These are phyloP conservation scores for Colletotrichum sp. DNA, from an alignment of 2,329 filamentous ascomycete genomes.

Conservation along the genomic window DNA sequence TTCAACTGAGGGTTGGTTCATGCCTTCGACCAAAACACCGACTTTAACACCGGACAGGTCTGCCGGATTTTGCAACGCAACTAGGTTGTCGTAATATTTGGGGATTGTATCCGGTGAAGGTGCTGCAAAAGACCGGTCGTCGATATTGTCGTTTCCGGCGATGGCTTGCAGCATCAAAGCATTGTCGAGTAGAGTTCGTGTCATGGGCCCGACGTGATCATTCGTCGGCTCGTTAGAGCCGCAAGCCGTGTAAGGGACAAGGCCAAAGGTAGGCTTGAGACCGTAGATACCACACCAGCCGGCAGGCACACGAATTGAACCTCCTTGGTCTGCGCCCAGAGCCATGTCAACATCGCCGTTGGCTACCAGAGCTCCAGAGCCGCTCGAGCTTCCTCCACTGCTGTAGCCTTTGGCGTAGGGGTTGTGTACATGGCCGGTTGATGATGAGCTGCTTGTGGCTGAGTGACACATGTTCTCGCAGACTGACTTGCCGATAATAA, in stretches of 20 bases:
- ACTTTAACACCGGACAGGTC: background rate
- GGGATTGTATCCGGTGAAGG: background rate
- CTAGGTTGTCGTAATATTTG: background rate
- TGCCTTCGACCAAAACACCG: conserved; percentile 33
- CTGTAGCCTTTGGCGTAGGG: conserved; percentile 28
- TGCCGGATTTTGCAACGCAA: background rate
- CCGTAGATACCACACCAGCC: conserved; percentile 36
- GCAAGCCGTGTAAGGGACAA: conserved; percentile 50
- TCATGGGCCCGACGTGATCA: conserved; percentile 50
- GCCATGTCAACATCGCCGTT: conserved; percentile 28
- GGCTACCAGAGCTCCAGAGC: conserved; percentile 33
- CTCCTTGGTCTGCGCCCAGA: conserved; percentile 35
- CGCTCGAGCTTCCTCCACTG: conserved; percentile 34
- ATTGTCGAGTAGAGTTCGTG: conserved; percentile 42
- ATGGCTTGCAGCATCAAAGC: conserved; percentile 42
- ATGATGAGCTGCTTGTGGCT: conserved; percentile 30
- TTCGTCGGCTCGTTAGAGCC: conserved; percentile 44
- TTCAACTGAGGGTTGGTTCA: background rate
- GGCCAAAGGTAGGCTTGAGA: conserved; percentile 43
- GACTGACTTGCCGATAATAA: conserved; percentile 29
- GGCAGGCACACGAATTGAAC: conserved; percentile 35
- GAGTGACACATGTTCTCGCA: conserved; percentile 35
- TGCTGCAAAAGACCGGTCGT: background rate
- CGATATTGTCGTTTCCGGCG: conserved; percentile 49
- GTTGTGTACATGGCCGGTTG: conserved; percentile 32